A percentile compares a stretch with the other conserved stretches of the same genome.
phyloP scores from a whole-genome alignment of 257 asterid genomes.

The Nicotiana tabacum region DNA sequence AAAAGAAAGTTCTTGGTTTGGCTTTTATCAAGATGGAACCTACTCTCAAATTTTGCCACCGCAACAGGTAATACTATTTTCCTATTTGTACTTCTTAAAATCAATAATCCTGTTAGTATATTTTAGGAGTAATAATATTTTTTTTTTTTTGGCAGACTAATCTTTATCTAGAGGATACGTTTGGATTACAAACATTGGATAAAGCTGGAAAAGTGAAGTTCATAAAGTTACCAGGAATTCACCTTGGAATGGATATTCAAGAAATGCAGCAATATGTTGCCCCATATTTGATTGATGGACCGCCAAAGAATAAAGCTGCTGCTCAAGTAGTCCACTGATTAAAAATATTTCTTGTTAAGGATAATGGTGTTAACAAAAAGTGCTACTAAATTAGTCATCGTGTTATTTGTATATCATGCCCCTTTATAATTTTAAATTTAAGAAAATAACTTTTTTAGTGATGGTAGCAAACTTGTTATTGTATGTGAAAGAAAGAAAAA shows the following conservation, averaged over 20 bases:
- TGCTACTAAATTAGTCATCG: background rate
- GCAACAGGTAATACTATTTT: constrained; percentile 13
- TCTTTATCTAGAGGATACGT: constrained; percentile 11
- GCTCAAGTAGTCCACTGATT: background rate
- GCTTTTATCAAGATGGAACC: constrained; percentile 26
- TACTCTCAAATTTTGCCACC: constrained; percentile 15
- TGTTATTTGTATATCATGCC: too few relatives aligned
- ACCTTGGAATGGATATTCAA: constrained; percentile 12
- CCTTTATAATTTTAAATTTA: too few relatives aligned
- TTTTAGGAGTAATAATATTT: background rate
- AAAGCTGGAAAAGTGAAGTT: constrained; percentile 26
- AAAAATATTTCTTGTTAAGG: background rate
- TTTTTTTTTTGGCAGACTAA: constrained; percentile 6
- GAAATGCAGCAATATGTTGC: constrained; percentile 18
- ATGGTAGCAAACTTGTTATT: too few relatives aligned
- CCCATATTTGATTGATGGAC: constrained; percentile 18
- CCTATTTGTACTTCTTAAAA: background rate
- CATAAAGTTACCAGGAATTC: constrained; percentile 18
- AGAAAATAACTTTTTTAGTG: too few relatives aligned
- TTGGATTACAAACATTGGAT: constrained; percentile 24
- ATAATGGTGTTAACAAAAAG: background rate
- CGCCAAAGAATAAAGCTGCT: background rate
- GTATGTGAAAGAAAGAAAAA: too few relatives aligned
- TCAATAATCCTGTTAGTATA: background rate
- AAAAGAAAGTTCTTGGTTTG: constrained; percentile 34